These are phyloP conservation scores for Ambispora gerdemannii DNA, from an alignment of 192 early-diverging fungal genomes.

Conservation along the genomic window DNA sequence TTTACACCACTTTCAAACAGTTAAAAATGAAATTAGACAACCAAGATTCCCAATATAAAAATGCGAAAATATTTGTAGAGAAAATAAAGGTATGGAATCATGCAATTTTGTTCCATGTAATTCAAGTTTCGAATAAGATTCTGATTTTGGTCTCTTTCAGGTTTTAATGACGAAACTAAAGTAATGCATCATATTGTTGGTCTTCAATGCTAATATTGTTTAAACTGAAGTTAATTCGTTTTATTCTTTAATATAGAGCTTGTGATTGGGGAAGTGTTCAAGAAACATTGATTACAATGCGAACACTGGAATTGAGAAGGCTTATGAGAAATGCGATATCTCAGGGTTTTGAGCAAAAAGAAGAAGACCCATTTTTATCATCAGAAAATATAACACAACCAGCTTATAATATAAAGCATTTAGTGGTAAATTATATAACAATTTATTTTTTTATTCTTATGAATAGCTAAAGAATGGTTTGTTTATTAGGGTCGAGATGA, in stretches of 20 bases:
- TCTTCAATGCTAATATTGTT: not conserved
- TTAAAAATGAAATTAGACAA: conserved; percentile 17
- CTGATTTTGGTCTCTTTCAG: not conserved
- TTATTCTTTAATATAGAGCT: conserved; percentile 12
- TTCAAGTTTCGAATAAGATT: not conserved
- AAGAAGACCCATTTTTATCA: conserved; percentile 11
- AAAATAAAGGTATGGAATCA: conserved; percentile 15
- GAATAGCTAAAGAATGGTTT: not conserved
- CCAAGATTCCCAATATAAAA: conserved; percentile 20
- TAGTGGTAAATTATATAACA: not conserved
- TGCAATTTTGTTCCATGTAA: not conserved
- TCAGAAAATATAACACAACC: not conserved
- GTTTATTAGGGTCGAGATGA: conserved; percentile 8
- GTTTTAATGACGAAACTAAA: conserved; percentile 21
- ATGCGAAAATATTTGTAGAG: conserved; percentile 13
- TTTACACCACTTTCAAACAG: conserved; percentile 18
- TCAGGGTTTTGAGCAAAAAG: conserved; percentile 23
- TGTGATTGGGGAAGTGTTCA: conserved; percentile 27
- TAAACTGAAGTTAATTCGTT: not conserved
- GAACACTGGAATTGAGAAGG: conserved; percentile 13
- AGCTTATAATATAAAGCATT: not conserved
- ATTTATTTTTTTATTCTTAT: not conserved
- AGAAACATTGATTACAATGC: conserved; percentile 18
- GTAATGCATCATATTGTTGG: not conserved
- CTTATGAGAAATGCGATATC: conserved; percentile 22